These are phyloP conservation scores for Exophiala phaeomuriformis DNA, from an alignment of 2,329 filamentous ascomycete species.

Conservation along the genomic window DNA sequence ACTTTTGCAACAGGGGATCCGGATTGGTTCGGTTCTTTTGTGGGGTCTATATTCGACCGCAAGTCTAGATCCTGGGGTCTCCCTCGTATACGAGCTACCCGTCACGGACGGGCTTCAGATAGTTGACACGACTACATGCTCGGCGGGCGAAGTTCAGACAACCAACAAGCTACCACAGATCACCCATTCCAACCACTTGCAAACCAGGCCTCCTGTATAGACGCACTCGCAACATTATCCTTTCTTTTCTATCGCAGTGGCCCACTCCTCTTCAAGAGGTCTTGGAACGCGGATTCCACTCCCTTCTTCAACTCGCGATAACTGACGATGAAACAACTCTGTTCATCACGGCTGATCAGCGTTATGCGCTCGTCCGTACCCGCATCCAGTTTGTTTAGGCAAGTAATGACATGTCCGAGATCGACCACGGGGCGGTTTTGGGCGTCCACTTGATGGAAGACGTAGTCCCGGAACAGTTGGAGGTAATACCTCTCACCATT, in stretches of 20 bases:
- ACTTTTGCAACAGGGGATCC: slow-evolving; percentile 6
- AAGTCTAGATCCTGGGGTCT: background rate
- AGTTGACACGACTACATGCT: too few species aligned
- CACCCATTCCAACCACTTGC: background rate
- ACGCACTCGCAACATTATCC: background rate
- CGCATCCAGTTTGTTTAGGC: slow-evolving; percentile 86
- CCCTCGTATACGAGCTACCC: background rate
- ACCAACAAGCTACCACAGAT: background rate
- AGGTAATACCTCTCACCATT: slow-evolving; percentile 86
- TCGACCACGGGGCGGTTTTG: slow-evolving; percentile 77
- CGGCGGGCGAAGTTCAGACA: background rate
- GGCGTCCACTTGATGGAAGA: slow-evolving; percentile 90
- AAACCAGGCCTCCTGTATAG: background rate
- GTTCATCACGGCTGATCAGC: slow-evolving; percentile 80
- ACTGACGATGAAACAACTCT: slow-evolving; percentile 78
- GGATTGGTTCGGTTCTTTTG: background rate
- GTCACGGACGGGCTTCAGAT: background rate
- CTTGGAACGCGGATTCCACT: slow-evolving; percentile 55
- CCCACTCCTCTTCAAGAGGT: slow-evolving; percentile 39
- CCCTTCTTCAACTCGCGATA: slow-evolving; percentile 78
- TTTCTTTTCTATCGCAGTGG: slow-evolving; percentile 6
- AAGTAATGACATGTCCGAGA: slow-evolving; percentile 76
- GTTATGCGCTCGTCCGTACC: slow-evolving; percentile 80
- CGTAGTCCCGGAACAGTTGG: slow-evolving; percentile 92
- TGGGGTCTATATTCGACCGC: slow-evolving; percentile 9